These are phyloP conservation scores for Ramaria sp. DNA, from an alignment of 768 basidiomycete genomes.

Conservation along the genomic window DNA sequence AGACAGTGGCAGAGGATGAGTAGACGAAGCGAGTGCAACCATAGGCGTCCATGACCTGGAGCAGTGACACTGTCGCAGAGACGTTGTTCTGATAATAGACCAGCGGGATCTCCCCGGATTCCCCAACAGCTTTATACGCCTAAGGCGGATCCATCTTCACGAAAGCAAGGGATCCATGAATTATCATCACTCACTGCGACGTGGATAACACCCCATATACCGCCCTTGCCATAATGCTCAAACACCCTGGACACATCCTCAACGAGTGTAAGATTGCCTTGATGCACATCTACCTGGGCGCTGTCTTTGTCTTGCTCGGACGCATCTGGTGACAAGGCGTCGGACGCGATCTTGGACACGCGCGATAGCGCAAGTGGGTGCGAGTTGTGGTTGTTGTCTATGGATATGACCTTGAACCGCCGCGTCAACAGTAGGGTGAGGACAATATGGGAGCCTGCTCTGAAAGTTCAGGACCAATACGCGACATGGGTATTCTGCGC, in stretches of 20 bases:
- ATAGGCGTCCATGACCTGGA: constrained; percentile 80
- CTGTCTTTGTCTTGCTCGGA: constrained; percentile 61
- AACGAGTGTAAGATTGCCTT: constrained; percentile 65
- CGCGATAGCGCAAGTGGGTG: constrained; percentile 62
- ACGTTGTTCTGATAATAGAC: constrained; percentile 95
- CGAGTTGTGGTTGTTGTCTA: constrained; percentile 96
- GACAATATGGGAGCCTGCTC: constrained; percentile 85
- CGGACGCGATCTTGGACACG: constrained; percentile 70
- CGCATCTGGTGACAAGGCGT: constrained; percentile 55
- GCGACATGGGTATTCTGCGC: constrained; percentile 12
- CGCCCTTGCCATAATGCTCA: constrained; percentile 73
- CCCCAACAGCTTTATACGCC: constrained; percentile 98
- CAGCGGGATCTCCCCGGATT: constrained; percentile 87
- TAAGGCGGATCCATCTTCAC: constrained; percentile 19
- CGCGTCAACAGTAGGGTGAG: constrained; percentile 77
- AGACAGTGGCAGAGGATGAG: constrained; percentile 97
- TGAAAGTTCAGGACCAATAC: constrained; percentile 8
- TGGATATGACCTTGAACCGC: constrained; percentile 82
- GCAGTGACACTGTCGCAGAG: constrained; percentile 70
- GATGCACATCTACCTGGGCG: constrained; percentile 57
- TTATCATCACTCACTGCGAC: constrained; percentile 58
- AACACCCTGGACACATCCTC: constrained; percentile 72
- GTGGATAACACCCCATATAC: constrained; percentile 95
- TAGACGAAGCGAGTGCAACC: constrained; percentile 85
- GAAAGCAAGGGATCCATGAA: not conserved